These are phyloP conservation scores for Yamagishiella unicocca DNA, from an alignment of 139 green algal species.

Conservation along the genomic window DNA sequence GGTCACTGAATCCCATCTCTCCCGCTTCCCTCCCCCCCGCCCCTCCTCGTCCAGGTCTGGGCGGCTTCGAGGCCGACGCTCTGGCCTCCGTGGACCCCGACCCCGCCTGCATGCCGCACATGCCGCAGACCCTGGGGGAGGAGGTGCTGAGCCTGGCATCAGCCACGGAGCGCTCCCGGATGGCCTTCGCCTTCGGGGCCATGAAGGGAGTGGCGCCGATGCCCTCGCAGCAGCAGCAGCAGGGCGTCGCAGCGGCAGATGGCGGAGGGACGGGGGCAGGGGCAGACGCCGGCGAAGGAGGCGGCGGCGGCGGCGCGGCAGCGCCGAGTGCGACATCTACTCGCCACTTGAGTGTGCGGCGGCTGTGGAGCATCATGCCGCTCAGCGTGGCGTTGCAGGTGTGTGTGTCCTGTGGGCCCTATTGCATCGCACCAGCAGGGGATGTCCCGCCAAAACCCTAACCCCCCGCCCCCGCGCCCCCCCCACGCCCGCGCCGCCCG, in stretches of 20 bases:
- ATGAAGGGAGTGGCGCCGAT: not conserved
- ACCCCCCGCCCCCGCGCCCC: not conserved
- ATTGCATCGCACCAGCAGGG: too few species aligned
- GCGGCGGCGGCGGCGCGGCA: not conserved
- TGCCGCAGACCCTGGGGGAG: conserved; percentile 15
- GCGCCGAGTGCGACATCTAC: too few species aligned
- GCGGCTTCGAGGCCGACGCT: conserved; percentile 24
- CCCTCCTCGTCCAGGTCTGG: not conserved
- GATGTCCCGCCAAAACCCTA: not conserved
- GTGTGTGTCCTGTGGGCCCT: not conserved
- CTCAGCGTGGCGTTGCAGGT: conserved; percentile 62
- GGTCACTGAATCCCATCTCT: not conserved
- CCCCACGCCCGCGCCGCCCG: too few species aligned
- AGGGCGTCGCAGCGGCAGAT: not conserved
- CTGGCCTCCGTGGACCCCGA: conserved; percentile 3
- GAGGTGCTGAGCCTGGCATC: conserved; percentile 18
- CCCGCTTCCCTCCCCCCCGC: not conserved
- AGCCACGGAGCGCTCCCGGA: not conserved
- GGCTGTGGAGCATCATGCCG: conserved; percentile 66
- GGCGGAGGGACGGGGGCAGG: not conserved
- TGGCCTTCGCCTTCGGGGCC: conserved; percentile 36
- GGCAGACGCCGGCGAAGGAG: not conserved
- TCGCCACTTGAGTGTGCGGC: conserved; percentile 49
- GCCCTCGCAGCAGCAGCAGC: not conserved
- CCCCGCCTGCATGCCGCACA: not conserved